A percentile compares a stretch with the other conserved stretches of the same genome.
phyloP scores from a whole-genome alignment of 495 filamentous ascomycete genomes.

The Friedmanniomyces simplex region DNA sequence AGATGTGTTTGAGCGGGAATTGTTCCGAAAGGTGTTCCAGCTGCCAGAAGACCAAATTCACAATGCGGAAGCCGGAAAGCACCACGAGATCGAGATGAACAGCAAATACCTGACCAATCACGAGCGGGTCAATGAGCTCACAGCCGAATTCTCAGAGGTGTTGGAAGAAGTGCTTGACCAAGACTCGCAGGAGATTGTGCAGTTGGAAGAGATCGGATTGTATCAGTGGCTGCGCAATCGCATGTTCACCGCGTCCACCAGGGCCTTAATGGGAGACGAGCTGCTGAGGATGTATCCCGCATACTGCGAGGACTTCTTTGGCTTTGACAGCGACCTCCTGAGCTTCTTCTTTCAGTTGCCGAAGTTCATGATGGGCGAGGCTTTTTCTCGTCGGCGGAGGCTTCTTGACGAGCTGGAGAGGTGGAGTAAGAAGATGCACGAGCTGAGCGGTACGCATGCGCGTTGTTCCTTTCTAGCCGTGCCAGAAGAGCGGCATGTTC shows the following conservation, averaged over 20 bases:
- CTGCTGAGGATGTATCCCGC: conserved; percentile 20
- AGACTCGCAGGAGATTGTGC: conserved; percentile 6
- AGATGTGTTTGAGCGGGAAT: conserved; percentile 17
- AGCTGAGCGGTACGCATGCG: conserved; percentile 2
- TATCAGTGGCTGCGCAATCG: conserved; percentile 19
- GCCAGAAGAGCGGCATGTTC: background rate
- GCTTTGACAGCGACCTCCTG: conserved; percentile 21
- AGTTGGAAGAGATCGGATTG: conserved; percentile 9
- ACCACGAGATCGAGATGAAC: conserved; percentile 19
- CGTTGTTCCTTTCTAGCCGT: background rate
- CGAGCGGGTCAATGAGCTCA: conserved; percentile 22
- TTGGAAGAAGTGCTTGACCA: conserved; percentile 7
- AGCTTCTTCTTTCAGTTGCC: conserved; percentile 19
- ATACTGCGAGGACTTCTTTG: conserved; percentile 20
- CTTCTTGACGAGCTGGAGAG: conserved; percentile 12
- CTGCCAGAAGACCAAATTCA: conserved; percentile 12
- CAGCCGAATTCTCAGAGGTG: conserved; percentile 1
- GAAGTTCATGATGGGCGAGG: conserved; percentile 11
- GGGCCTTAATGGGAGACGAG: conserved; percentile 19
- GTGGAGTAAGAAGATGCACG: conserved; percentile 16
- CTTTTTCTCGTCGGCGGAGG: conserved; percentile 6
- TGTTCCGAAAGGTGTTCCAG: conserved; percentile 9
- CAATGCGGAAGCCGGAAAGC: conserved; percentile 2
- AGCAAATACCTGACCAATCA: conserved; percentile 14
- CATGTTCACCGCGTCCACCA: conserved; percentile 22